Base-by-base conservation (phyloP, 2,329 filamentous ascomycete species). In the Epichloe sp. region DNA sequence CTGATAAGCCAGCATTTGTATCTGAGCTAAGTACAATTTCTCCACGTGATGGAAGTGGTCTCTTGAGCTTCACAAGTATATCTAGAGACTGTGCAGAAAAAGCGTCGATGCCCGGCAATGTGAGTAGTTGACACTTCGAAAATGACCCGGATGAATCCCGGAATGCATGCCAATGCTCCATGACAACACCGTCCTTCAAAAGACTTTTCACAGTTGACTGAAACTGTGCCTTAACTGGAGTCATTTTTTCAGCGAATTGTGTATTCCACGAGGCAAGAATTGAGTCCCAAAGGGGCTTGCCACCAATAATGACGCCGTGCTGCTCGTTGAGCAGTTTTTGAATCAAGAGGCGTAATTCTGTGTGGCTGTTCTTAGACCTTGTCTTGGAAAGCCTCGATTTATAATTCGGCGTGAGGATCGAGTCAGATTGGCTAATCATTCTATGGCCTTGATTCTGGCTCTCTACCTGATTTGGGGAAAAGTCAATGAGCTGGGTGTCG, bases 271-370 rank as follows among this genome's bases (percentile, higher is more conserved):
- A 61, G 10, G 65, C 65, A 14, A 69, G 65, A 4, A 77, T 58
- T 2, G 72, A 71, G 52, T 72, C 70, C 64, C 74, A 77, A 4
- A 80, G 61, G 3, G 73, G 65, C 41, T 70, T 67, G 23, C 74
- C 74, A 15, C 74, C 73, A 1, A 78, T 74, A 44, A 80, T 74
- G 1, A 74, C 72, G 0, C 76, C 76, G 2, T 63, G 59, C 5
- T 63, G 57, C 35, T 63, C 59, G n/a, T 53, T 55, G 34, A 68
- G 56, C 34, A 65, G 54, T 3, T 60, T 58, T 5, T 61, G 58
- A 15, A 68, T 57, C 10, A 65, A 57, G 21, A 56, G 52, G 19
- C 53, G 37, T 34, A 54, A 15, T 12, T 41, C 31, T 26, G 46
- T 17, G 14, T 48, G 23, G 8, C 38, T 23, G 19, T 44, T 21